Conservation (phyloP, 2,329 filamentous ascomycete genomes). For the Apiospora hydei region DNA sequence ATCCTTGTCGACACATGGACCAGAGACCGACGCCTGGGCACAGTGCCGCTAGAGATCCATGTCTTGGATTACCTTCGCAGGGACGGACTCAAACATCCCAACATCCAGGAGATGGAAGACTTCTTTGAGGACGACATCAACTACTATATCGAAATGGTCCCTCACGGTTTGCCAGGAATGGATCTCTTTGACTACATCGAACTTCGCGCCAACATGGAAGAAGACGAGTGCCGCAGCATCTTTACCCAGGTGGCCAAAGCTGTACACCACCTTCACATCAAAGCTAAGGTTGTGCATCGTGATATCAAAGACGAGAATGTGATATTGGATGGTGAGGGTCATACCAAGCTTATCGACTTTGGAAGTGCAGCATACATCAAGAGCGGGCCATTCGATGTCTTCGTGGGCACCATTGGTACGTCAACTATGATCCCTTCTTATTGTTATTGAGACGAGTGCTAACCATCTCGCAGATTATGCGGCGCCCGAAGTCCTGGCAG, state of each 20-base stretch:
- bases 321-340: constrained; percentile 91
- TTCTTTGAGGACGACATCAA: constrained; percentile 85
- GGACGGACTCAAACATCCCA: constrained; percentile 71
- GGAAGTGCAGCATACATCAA: constrained; percentile 98
- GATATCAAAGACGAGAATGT: constrained; percentile 99
- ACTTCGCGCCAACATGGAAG: constrained; percentile 94
- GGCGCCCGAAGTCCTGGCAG: constrained; percentile 95
- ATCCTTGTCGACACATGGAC: constrained; percentile 99
- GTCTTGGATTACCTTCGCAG: constrained; percentile 91
- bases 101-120: constrained; percentile 76
- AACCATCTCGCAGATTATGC: constrained; percentile 77
- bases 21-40: constrained; percentile 88
- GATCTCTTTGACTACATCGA: constrained; percentile 99
- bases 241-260: constrained; percentile 93
- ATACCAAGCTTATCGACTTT: constrained; percentile 98
- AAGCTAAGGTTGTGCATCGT: constrained; percentile 90
- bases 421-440: constrained; percentile 29
- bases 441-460: constrained; percentile 1
- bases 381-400: constrained; percentile 97
- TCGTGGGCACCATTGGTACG: constrained; percentile 97
- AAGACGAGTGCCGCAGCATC: constrained; percentile 91
- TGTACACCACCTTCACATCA: constrained; percentile 89
- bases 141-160: constrained; percentile 99
- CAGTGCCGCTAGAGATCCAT: constrained; percentile 95
- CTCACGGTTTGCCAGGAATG: constrained; percentile 95